These are phyloP conservation scores for Monascus ruber DNA, from an alignment of 2,329 filamentous ascomycete species.

Conservation along the genomic window DNA sequence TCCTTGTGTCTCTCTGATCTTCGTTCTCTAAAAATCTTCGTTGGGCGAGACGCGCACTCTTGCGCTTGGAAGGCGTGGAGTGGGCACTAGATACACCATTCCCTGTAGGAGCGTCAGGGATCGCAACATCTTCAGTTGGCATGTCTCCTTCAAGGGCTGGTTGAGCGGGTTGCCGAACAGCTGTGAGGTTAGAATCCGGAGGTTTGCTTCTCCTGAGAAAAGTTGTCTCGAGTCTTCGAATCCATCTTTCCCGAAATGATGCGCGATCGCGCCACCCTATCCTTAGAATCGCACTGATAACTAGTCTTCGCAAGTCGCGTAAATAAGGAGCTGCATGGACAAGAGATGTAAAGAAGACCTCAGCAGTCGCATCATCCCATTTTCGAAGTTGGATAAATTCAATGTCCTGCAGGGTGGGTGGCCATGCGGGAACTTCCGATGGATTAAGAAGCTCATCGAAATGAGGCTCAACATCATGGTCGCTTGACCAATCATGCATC, in stretches of 20 bases:
- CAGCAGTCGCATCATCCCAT: slow-evolving; percentile 58
- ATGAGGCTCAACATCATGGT: slow-evolving; percentile 61
- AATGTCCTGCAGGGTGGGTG: slow-evolving; percentile 55
- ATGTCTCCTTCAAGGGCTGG: not conserved
- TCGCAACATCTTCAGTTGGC: slow-evolving; percentile 2
- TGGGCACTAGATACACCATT: slow-evolving; percentile 5
- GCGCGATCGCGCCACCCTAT: slow-evolving; percentile 71
- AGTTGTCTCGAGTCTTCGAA: slow-evolving; percentile 50
- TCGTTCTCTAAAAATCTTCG: slow-evolving; percentile 16
- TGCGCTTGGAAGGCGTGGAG: slow-evolving; percentile 21
- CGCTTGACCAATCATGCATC: slow-evolving; percentile 59
- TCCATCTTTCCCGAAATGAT: slow-evolving; percentile 68
- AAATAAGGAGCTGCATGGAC: slow-evolving; percentile 58
- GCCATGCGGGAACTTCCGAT: slow-evolving; percentile 64
- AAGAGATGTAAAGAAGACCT: slow-evolving; percentile 68
- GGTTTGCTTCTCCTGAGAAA: slow-evolving; percentile 27
- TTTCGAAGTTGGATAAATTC: slow-evolving; percentile 68
- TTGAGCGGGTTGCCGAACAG: slow-evolving; percentile 8
- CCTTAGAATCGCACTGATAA: slow-evolving; percentile 67
- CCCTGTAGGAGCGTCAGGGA: slow-evolving; percentile 3
- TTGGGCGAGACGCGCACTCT: slow-evolving; percentile 28
- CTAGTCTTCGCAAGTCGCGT: slow-evolving; percentile 55
- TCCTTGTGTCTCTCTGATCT: slow-evolving; percentile 6
- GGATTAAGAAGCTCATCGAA: slow-evolving; percentile 54
- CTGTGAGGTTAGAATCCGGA: slow-evolving; percentile 19